Conservation (phyloP, 208 protist genomes). For the Borovskyia barvae region DNA sequence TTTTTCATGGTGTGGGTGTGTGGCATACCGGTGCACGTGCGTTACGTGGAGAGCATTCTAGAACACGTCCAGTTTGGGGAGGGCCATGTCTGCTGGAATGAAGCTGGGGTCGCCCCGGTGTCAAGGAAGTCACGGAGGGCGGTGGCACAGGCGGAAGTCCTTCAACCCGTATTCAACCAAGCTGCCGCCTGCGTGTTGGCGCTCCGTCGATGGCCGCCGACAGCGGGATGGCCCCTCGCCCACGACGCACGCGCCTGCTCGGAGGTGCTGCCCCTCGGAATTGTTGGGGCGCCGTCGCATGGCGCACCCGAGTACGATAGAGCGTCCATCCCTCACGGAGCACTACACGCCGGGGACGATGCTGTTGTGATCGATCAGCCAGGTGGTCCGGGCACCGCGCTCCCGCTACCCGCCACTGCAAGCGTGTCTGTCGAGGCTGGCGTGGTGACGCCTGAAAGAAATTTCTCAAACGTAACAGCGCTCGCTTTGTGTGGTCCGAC, state of each 20-base stretch:
- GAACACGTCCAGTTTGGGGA: too few relatives aligned
- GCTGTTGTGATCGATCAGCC: too few relatives aligned
- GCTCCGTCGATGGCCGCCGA: conserved; percentile 6
- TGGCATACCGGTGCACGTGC: conserved; percentile 56
- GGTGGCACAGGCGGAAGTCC: conserved; percentile 21
- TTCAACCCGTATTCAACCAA: conserved; percentile 27
- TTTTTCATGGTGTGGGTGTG: conserved; percentile 71
- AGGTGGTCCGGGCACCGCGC: neutral
- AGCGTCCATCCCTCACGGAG: too few relatives aligned
- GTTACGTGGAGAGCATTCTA: conserved; percentile 51
- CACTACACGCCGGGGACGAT: neutral
- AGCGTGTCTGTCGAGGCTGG: neutral
- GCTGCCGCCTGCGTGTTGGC: conserved; percentile 13
- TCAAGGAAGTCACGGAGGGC: neutral
- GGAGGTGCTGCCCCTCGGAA: conserved; percentile 1
- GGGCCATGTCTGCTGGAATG: neutral
- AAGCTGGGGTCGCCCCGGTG: neutral
- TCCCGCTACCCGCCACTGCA: neutral
- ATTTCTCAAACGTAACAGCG: conserved; percentile 16
- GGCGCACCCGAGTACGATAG: neutral
- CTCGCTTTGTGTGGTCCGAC: conserved; percentile 8
- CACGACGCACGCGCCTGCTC: neutral
- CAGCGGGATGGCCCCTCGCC: neutral
- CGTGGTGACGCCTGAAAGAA: conserved; percentile 1
- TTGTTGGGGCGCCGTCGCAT: neutral